These are phyloP conservation scores for Exophiala sideris DNA, from an alignment of 2,329 filamentous ascomycete species.

Conservation along the genomic window DNA sequence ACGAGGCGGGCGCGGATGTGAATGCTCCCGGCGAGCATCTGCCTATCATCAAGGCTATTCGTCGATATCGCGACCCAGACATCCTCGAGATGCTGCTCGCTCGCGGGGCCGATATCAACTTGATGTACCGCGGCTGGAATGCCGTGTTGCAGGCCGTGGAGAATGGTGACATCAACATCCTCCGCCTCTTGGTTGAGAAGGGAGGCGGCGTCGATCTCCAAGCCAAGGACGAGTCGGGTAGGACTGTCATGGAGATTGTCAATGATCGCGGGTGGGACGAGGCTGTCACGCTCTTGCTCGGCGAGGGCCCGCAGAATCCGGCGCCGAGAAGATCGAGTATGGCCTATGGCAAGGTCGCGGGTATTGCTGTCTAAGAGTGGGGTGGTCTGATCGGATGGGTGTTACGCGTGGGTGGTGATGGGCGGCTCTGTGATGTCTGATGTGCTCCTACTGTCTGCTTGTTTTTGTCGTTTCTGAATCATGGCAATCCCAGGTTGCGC, in stretches of 20 bases:
- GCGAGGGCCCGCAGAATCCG: background rate
- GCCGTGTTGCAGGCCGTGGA: constrained; percentile 64
- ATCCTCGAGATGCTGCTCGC: constrained; percentile 62
- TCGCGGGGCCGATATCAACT: constrained; percentile 65
- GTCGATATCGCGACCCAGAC: constrained; percentile 57
- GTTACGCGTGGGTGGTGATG: too few relatives aligned
- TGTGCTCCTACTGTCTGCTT: too few relatives aligned
- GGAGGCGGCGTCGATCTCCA: constrained; percentile 35
- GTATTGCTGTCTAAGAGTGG: too few relatives aligned
- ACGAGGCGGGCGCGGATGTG: constrained; percentile 60
- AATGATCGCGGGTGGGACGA: constrained; percentile 58
- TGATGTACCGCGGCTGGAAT: constrained; percentile 64
- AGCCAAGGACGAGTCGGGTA: constrained; percentile 53
- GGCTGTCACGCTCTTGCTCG: constrained; percentile 47
- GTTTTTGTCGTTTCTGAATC: too few relatives aligned
- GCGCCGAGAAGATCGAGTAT: too few relatives aligned
- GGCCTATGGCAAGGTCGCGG: too few relatives aligned
- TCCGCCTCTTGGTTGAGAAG: constrained; percentile 46
- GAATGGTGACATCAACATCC: constrained; percentile 56
- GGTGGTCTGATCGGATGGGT: too few relatives aligned
- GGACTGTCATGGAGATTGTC: constrained; percentile 57
- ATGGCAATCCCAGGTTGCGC: too few relatives aligned
- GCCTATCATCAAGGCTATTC: constrained; percentile 66
- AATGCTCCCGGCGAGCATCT: constrained; percentile 68
- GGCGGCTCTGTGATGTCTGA: too few relatives aligned